These are phyloP conservation scores for Zymoseptoria brevis DNA, from an alignment of 2,329 filamentous ascomycete species.

Conservation along the genomic window DNA sequence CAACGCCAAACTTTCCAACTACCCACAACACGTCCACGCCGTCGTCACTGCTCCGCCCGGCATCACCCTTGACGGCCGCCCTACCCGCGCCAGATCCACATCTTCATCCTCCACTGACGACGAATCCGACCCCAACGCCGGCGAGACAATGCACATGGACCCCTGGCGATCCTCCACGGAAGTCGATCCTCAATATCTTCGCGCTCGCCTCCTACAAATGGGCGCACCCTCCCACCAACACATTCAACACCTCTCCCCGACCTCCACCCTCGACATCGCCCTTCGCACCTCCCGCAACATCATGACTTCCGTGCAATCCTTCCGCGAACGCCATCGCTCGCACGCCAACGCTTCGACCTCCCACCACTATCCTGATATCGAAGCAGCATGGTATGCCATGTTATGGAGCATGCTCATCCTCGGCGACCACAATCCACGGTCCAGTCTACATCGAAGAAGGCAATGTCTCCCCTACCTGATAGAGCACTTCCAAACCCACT, in stretches of 20 bases:
- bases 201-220: conserved; percentile 46
- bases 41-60: conserved; percentile 56
- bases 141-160: conserved; percentile 61
- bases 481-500: conserved; percentile 56
- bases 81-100: not conserved
- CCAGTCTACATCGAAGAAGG: conserved; percentile 34
- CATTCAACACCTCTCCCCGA: conserved; percentile 54
- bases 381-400: conserved; percentile 61
- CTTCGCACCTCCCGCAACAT: conserved; percentile 76
- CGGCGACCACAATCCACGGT: conserved; percentile 22
- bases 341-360: conserved; percentile 23
- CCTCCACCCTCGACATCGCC: conserved; percentile 59
- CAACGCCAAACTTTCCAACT: conserved; percentile 68
- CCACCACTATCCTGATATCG: conserved; percentile 40
- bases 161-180: conserved; percentile 67
- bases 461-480: conserved; percentile 58
- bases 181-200: conserved; percentile 52
- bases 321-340: conserved; percentile 25
- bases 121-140: conserved; percentile 8
- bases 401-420: conserved; percentile 58
- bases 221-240: conserved; percentile 35
- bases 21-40: conserved; percentile 78
- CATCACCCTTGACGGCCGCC: conserved; percentile 33
- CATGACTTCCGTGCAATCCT: conserved; percentile 57
- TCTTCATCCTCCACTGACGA: conserved; percentile 1